Percentiles rank a stretch among this genome's conserved stretches.
These are phyloP conservation scores for Cryptosporidium xiaoi DNA, from an alignment of 169 alveolate species.

Conservation along the genomic window DNA sequence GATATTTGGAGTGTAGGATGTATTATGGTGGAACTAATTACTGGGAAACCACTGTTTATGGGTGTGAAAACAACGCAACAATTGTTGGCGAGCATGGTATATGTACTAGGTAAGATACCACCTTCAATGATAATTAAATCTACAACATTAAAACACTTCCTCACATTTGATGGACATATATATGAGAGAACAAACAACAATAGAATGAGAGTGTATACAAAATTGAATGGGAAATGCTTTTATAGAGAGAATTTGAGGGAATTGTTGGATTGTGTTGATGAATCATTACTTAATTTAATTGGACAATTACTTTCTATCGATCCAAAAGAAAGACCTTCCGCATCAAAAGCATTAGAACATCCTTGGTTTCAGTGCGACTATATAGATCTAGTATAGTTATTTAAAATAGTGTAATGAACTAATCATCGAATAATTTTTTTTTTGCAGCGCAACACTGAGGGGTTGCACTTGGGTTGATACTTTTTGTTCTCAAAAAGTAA, in stretches of 20 bases:
- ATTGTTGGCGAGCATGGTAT: constrained; percentile 84
- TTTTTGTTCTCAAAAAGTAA: too few relatives aligned
- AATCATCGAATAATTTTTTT: too few relatives aligned
- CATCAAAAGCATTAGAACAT: constrained; percentile 87
- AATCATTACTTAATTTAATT: constrained; percentile 28
- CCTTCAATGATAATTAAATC: constrained; percentile 80
- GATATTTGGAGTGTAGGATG: constrained; percentile 78
- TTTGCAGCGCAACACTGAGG: too few relatives aligned
- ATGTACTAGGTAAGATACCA: constrained; percentile 85
- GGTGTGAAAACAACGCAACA: constrained; percentile 83
- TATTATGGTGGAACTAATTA: constrained; percentile 77
- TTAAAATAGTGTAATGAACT: too few relatives aligned
- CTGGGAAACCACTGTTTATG: constrained; percentile 88
- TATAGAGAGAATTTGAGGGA: neutral
- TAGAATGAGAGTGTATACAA: constrained; percentile 10
- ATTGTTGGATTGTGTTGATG: neutral
- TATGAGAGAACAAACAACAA: constrained; percentile 2
- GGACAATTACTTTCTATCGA: constrained; percentile 81
- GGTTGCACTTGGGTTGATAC: too few relatives aligned
- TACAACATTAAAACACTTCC: constrained; percentile 23
- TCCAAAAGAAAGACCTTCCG: constrained; percentile 90
- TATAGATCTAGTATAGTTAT: neutral
- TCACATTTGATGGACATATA: constrained; percentile 52
- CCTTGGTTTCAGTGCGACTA: constrained; percentile 74
- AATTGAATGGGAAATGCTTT: neutral